Evolutionary conservation across 139 green algal species (phyloP).

Genomic region (Tetraselmis chui): DNA sequence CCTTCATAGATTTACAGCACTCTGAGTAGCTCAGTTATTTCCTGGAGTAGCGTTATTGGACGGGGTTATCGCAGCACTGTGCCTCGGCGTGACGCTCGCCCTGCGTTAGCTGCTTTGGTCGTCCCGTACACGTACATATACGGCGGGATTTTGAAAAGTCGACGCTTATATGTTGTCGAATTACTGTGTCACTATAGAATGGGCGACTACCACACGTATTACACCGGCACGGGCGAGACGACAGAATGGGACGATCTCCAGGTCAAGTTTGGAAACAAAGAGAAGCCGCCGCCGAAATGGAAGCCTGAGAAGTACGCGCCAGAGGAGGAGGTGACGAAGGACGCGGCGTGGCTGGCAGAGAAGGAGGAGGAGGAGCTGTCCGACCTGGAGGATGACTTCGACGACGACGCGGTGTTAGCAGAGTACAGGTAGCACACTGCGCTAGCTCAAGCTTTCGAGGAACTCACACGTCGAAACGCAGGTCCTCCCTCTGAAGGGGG

Average conservation of each 20-base stretch:
- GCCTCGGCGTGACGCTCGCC: too few species aligned
- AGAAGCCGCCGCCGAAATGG: conserved; percentile 40
- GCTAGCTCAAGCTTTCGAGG: neutral
- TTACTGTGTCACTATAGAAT: too few species aligned
- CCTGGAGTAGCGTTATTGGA: too few species aligned
- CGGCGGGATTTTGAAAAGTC: too few species aligned
- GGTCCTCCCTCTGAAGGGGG: too few species aligned
- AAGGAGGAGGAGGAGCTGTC: conserved; percentile 47
- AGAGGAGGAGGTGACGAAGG: conserved; percentile 33
- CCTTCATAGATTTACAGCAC: too few species aligned
- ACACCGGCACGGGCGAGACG: conserved; percentile 55
- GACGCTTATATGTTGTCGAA: too few species aligned
- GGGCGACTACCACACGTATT: conserved; percentile 67
- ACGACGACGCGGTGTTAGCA: conserved; percentile 66
- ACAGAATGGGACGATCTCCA: conserved; percentile 88
- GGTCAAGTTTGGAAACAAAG: conserved; percentile 57
- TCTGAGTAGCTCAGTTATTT: too few species aligned
- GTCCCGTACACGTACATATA: too few species aligned
- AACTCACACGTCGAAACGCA: too few species aligned
- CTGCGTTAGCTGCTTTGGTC: too few species aligned
- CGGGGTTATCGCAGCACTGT: too few species aligned
- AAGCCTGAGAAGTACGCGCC: conserved; percentile 54
- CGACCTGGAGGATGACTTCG: conserved; percentile 67
- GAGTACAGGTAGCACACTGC: conserved; percentile 69
- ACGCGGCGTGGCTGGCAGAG: conserved; percentile 43